Percentiles rank a stretch among this genome's conserved stretches.
phyloP scores from a whole-genome alignment of 225 moss, liverwort and hornwort species.

The Bryum argenteum region DNA sequence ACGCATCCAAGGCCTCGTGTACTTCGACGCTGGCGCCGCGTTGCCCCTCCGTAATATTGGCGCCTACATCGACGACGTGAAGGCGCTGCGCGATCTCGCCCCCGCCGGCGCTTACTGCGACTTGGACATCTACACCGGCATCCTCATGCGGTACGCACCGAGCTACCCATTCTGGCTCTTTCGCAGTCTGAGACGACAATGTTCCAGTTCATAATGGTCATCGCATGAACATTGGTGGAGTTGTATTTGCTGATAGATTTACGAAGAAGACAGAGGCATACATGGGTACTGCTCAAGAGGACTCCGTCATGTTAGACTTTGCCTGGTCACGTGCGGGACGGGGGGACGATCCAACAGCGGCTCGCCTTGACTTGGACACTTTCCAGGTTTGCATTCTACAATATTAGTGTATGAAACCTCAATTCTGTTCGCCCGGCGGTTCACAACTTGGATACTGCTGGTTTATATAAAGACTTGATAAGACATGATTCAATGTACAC shows the following conservation, averaged over 20 bases:
- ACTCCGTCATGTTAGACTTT: constrained; percentile 31
- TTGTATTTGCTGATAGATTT: constrained; percentile 10
- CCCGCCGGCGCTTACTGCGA: constrained; percentile 33
- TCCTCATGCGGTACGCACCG: constrained; percentile 37
- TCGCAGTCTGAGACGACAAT: not conserved
- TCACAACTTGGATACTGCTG: too few species aligned
- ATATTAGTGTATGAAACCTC: too few species aligned
- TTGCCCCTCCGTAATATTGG: constrained; percentile 23
- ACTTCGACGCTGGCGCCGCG: constrained; percentile 19
- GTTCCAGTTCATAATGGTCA: too few species aligned
- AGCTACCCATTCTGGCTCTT: too few species aligned
- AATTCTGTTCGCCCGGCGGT: too few species aligned
- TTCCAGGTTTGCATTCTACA: constrained; percentile 16
- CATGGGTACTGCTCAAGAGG: constrained; percentile 42
- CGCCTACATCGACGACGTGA: constrained; percentile 52
- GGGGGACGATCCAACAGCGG: not conserved
- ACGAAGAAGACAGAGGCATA: constrained; percentile 32
- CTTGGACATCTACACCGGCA: constrained; percentile 41
- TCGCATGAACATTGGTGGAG: not conserved
- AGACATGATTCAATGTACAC: too few species aligned
- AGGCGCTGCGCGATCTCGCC: constrained; percentile 23
- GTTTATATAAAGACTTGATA: too few species aligned
- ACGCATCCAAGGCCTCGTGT: constrained; percentile 20
- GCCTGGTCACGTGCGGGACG: not conserved
- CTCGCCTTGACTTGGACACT: constrained; percentile 37